phyloP scores from a whole-genome alignment of 306 rosid species.

The Ormosia emarginata region DNA sequence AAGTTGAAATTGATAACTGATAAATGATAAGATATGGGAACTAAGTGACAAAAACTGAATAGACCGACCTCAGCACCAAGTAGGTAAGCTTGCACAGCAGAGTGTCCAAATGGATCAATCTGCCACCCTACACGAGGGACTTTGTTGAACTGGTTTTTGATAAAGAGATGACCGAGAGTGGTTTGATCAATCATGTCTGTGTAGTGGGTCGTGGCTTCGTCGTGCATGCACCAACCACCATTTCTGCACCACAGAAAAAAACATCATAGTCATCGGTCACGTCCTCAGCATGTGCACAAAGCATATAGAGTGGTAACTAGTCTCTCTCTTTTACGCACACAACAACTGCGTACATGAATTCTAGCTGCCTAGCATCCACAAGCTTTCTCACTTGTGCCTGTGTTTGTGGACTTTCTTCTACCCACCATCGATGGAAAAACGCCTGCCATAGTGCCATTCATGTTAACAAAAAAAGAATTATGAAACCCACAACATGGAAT shows the following conservation, averaged over 20 bases:
- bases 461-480: background rate
- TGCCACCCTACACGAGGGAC: constrained; percentile 87
- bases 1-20: background rate
- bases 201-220: constrained; percentile 82
- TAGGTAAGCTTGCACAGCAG: constrained; percentile 86
- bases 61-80: constrained; percentile 64
- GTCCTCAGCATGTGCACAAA: background rate
- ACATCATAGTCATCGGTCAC: background rate
- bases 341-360: constrained; percentile 52
- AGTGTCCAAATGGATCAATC: constrained; percentile 93
- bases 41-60: background rate
- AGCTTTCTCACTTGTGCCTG: constrained; percentile 64
- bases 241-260: constrained; percentile 43
- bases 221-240: constrained; percentile 99
- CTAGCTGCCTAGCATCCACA: constrained; percentile 61
- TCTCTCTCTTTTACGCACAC: background rate
- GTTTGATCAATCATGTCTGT: constrained; percentile 97
- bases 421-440: constrained; percentile 86
- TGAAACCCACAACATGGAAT: background rate
- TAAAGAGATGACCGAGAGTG: constrained; percentile 65
- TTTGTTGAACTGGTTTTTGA: constrained; percentile 59
- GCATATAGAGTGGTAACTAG: background rate
- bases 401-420: constrained; percentile 47
- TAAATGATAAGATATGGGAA: background rate
- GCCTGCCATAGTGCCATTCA: constrained; percentile 36